Evolutionary conservation across 345 rosid genomes (phyloP).

Genomic region (Arabis hirsuta): DNA sequence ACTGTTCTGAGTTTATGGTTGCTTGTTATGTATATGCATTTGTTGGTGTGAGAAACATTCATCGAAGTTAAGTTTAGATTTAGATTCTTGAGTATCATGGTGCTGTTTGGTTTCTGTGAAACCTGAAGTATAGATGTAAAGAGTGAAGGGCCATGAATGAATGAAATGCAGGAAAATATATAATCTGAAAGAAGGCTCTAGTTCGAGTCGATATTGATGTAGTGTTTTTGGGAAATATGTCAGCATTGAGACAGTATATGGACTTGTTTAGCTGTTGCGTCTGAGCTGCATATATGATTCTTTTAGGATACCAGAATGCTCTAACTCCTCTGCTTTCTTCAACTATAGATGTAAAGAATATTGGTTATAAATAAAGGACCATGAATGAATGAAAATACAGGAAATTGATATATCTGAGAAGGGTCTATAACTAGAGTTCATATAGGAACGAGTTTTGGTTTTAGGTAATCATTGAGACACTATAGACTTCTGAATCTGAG

Average conservation of each 20-base stretch:
- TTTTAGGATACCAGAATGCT: too few species aligned
- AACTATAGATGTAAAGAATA: neutral
- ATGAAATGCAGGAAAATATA: conserved; percentile 6
- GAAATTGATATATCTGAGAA: neutral
- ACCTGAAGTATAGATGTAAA: too few species aligned
- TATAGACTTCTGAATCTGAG: neutral
- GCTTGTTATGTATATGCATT: neutral
- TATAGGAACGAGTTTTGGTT: neutral
- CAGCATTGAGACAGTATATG: neutral
- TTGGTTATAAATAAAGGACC: neutral
- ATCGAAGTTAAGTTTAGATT: too few species aligned
- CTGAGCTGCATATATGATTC: neutral
- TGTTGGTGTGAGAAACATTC: neutral
- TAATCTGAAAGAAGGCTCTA: neutral
- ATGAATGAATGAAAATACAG: neutral
- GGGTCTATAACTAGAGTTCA: neutral
- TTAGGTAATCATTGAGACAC: neutral
- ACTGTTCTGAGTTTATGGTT: conserved; percentile 1
- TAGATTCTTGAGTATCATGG: too few species aligned
- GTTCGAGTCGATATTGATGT: neutral
- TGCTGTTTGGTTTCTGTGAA: too few species aligned
- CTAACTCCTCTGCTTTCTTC: neutral
- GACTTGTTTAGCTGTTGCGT: neutral
- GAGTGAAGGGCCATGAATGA: neutral
- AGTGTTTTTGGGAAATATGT: neutral